Evolutionary conservation across 345 rosid species (phyloP), one percentile per base, ranked within the genome.

Genomic region (Arabidopsis arenosa): DNA sequence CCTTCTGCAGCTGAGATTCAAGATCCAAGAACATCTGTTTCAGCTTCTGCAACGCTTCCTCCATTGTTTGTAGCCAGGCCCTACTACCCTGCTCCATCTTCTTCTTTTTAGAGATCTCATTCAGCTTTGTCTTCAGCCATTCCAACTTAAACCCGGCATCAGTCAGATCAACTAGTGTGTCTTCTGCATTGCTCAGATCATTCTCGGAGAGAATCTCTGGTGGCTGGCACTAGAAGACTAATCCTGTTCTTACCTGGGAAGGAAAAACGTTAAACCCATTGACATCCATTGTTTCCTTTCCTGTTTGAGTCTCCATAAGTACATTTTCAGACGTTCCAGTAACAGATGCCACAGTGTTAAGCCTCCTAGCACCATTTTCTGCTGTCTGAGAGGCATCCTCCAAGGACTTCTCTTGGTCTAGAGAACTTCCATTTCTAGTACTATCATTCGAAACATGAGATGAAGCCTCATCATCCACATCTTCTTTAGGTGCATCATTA

Each of bases 211-310:
- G 21, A 0, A 18, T 18, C 21, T 18, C 21, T 18, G 21, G 21
- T 18, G 21, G 21, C 21, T 18, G 21, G 21, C 21, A 18, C 21
- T 0, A 40, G 14, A 60, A 51, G 52, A 30, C 28, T 40, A 10
- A 23, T 48, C 17, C 0, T 13, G 2, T 63, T 52, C 41, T 13
- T 35, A 66, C 79, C 43, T 66, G 41, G 0, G 73, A 48, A 58
- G 73, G 7, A 3, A 47, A 11, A n/a, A 75, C 74, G 5, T 43
- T 21, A 70, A 76, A 70, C 4, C 75, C 80, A 41, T 76, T 63
- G 12, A 76, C 21, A 44, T 69, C 2, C 1, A 44, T 1, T 15
- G 65, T 53, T 43, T 76, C 49, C 4, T 47, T 15, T 1, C 6
- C 47, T 15, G 18, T 17, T 40, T 68, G 63, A 54, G 21, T 44